phyloP scores from a whole-genome alignment of 2,329 filamentous ascomycete species.

The Colletotrichum neosansevieriae region DNA sequence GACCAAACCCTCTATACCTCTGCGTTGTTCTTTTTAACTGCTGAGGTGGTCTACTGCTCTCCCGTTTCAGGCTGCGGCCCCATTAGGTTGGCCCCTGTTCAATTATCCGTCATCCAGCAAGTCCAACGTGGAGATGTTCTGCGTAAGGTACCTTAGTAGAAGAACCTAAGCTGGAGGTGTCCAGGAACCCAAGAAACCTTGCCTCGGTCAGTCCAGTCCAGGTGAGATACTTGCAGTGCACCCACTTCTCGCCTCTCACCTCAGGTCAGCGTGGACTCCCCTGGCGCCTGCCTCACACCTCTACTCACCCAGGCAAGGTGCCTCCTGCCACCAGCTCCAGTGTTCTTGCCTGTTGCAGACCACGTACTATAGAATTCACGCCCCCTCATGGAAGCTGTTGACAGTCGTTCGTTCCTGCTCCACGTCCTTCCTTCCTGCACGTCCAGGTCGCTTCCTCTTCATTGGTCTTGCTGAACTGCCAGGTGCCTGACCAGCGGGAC shows the following conservation, averaged over 20 bases:
- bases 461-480: conserved; percentile 1
- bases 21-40: conserved; percentile 12
- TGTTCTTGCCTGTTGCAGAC: background rate
- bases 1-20: background rate
- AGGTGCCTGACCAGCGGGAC: conserved; percentile 14
- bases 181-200: too few relatives aligned
- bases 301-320: background rate
- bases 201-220: too few relatives aligned
- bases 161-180: too few relatives aligned
- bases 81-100: conserved; percentile 20
- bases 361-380: too few relatives aligned
- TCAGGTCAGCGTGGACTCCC: conserved; percentile 18
- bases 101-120: conserved; percentile 9
- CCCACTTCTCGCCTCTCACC: too few relatives aligned
- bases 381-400: background rate
- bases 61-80: conserved; percentile 24
- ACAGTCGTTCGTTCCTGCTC: conserved; percentile 31
- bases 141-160: too few relatives aligned
- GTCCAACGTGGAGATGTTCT: conserved; percentile 15
- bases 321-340: background rate
- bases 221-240: background rate
- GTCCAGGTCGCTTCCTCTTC: conserved; percentile 21
- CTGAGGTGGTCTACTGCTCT: conserved; percentile 10
- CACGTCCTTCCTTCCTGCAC: conserved; percentile 13
- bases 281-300: background rate